These are phyloP conservation scores for Amanita inopinata DNA, from an alignment of 768 basidiomycete species.

Conservation along the genomic window DNA sequence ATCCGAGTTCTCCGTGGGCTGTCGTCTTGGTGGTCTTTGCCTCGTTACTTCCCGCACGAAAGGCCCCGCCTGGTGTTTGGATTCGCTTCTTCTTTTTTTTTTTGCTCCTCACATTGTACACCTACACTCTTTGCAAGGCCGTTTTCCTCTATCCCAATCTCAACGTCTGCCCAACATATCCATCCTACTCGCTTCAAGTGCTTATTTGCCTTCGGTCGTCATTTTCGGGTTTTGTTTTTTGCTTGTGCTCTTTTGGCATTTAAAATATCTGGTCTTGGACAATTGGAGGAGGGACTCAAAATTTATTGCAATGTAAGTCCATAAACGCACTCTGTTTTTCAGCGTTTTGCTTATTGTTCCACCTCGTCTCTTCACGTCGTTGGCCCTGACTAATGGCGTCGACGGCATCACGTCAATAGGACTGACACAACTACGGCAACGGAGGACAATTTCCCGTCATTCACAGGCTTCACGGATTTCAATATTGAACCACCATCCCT, in stretches of 20 bases:
- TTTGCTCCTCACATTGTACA: neutral
- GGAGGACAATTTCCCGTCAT: conserved; percentile 15
- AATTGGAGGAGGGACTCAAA: conserved; percentile 6
- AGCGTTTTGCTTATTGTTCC: neutral
- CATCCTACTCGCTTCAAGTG: neutral
- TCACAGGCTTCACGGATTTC: conserved; percentile 36
- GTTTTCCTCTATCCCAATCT: neutral
- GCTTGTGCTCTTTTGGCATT: conserved; percentile 4
- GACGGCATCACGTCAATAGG: no score
- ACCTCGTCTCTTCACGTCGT: no score
- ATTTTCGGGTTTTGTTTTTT: conserved; percentile 1
- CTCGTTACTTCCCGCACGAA: conserved; percentile 4
- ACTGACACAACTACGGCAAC: conserved; percentile 12
- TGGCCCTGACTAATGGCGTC: no score
- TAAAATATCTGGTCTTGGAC: conserved; percentile 1
- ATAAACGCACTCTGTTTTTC: conserved; percentile 8
- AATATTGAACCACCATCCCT: conserved; percentile 37
- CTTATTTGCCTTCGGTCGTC: neutral
- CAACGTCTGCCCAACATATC: neutral
- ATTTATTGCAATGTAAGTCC: conserved; percentile 9
- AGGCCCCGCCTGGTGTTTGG: neutral
- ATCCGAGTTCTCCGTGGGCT: conserved; percentile 9
- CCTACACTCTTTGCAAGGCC: neutral
- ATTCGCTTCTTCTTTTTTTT: neutral
- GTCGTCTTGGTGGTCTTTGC: neutral